A percentile compares a stretch with the other conserved stretches of the same genome.
Evolutionary conservation across 371 early-diverging fungal species (phyloP).

Genomic region (Apophysomyces trapeziformis): DNA sequence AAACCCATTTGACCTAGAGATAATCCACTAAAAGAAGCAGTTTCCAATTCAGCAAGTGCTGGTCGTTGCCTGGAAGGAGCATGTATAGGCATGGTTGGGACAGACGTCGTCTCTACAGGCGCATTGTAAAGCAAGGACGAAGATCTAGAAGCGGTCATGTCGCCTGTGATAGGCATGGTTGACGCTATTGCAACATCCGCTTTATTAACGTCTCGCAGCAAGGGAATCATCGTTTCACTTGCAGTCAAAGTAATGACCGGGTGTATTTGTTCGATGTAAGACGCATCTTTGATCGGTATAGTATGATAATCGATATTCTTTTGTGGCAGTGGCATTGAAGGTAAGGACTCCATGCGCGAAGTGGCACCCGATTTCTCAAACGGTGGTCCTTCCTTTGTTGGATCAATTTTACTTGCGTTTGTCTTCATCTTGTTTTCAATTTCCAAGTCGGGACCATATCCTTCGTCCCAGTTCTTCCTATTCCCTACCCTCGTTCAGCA

Average conservation of each 20-base stretch:
- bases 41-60: neutral
- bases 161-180: neutral
- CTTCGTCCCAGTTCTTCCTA: constrained; percentile 3
- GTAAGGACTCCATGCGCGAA: no score
- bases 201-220: no score
- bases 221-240: no score
- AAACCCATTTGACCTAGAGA: neutral
- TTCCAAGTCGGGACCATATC: neutral
- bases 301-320: neutral
- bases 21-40: neutral
- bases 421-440: neutral
- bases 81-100: neutral
- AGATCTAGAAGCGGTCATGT: neutral
- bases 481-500: neutral
- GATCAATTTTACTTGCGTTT: neutral
- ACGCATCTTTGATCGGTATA: neutral
- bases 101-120: neutral
- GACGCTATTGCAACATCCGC: neutral
- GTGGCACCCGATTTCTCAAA: neutral
- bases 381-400: neutral
- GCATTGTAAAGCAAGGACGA: neutral
- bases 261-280: no score
- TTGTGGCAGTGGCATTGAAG: no score
- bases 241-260: no score
- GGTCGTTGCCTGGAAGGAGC: neutral